Conservation (phyloP, 2,329 filamentous ascomycete species). For the Cytospora paraplurivora region DNA sequence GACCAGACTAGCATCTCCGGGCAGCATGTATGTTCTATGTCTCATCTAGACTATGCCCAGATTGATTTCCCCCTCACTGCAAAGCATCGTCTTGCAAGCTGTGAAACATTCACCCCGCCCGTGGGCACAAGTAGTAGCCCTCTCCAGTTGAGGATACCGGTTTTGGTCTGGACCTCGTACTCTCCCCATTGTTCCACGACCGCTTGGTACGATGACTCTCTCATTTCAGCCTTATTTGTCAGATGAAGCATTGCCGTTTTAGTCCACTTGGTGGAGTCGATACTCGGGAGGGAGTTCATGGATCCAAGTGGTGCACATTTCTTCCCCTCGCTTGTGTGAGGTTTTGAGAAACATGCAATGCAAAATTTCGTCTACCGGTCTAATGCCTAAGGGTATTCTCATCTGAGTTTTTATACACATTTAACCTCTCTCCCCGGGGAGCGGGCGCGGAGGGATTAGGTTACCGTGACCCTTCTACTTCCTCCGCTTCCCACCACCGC, state of each 20-base stretch:
- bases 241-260: constrained; percentile 54
- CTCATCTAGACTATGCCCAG: too few relatives aligned
- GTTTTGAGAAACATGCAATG: neutral
- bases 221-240: too few relatives aligned
- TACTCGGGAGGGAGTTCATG: neutral
- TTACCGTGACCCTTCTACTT: constrained; percentile 31
- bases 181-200: too few relatives aligned
- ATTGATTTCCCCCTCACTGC: too few relatives aligned
- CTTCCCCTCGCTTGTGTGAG: neutral
- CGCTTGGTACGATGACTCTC: too few relatives aligned
- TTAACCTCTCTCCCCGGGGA: too few relatives aligned
- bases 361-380: neutral
- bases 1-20: too few relatives aligned
- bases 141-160: too few relatives aligned
- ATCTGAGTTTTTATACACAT: neutral
- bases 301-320: neutral
- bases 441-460: too few relatives aligned
- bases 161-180: too few relatives aligned
- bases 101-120: constrained; percentile 65
- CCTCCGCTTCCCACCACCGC: constrained; percentile 42
- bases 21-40: too few relatives aligned
- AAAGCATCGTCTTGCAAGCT: constrained; percentile 65
- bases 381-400: neutral
- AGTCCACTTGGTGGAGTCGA: neutral
- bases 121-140: constrained; percentile 61